Evolutionary conservation across 495 filamentous ascomycete species (phyloP), one percentile per base, ranked within the genome.

Genomic region (Penicillium waksmanii): DNA sequence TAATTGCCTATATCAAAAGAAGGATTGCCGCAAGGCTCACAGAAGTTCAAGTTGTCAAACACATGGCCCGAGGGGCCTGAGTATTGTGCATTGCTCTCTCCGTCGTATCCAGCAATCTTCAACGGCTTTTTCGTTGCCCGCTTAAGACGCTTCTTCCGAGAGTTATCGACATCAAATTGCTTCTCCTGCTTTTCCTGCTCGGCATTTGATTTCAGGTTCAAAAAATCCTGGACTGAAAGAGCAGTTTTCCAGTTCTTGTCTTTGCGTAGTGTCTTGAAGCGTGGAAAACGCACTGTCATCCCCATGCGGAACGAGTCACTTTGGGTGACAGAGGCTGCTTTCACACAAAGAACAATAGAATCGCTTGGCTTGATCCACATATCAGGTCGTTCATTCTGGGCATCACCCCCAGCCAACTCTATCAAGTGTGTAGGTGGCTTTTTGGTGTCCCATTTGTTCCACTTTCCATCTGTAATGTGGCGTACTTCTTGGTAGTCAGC

Each of bases 311-410:
- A 98, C 57, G 87, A 82, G 58, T 93, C 91, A 21, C 89, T 90
- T 0, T 75, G 73, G 7, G 80, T 82, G 2, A 94, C 85, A 11
- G 87, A 91, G 0, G 95, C 91, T n/a, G 93, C 95, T 72, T 98
- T 98, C 52, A 96, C 88, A 27, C 89, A 87, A 3, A 98, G 55
- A 21, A 98, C 93, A 19, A 98, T 75, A 5, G 92, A 96, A 38
- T 97, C 91, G 51, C 84, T 84, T 1, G 96, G 95, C 27, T 86
- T 86, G 69, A 98, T 98, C 95, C 95, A 98, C 58, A 92, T 85
- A 69, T 98, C 93, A 0, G 95, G 95, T 36, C 84, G 77, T 66
- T 97, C 93, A 53, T 84, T 81, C 66, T 96, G 90, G 19, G 80
- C 66, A 42, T 85, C 82, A 38, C 87, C 91, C 38, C 93, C 92